Evolutionary conservation across 169 alveolate genomes (phyloP), one percentile per base, ranked within the genome.

Genomic region (Plasmodium knowlesi): DNA sequence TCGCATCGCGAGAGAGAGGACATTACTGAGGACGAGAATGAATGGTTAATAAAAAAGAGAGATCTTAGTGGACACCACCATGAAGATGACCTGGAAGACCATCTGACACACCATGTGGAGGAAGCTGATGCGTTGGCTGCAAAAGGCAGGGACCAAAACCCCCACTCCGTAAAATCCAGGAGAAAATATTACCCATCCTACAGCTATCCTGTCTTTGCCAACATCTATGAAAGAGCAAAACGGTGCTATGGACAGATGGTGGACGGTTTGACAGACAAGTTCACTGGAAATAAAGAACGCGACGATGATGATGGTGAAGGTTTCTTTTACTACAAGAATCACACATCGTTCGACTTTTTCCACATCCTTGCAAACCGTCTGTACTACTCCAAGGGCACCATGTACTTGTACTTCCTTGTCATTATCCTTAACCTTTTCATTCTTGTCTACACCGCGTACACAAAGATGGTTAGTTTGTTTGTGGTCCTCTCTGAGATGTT

Each of bases 401-500:
- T 78, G n/a, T 73, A 53, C 50, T 16, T 89, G 46, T 89, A 89
- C 61, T 54, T 80, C 72, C n/a, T 89, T 9, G 94, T 89, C 28
- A 57, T 73, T 28, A 2, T 89, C 19, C 70, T 89, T 78, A 89
- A 89, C 72, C 30, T 89, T 28, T 79, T 61, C 61, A 89, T 73
- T 39, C 54, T 89, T 14, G 34, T 79, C n/a, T 79, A 70, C 50
- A n/a, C 83, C 16, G 19, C 82, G 10, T 72, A 61, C 34, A 79
- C 86, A 34, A 57, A 79, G 19, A 80, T 89, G 28, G 32, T 89
- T n/a, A 79, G 43, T 34, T 57, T 78, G 43, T 78, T 79, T 79
- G 83, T 79, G 25, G 94, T 89, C 30, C 12, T 32, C 46, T 57
- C 90, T 10, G 94, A 89, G 82, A 89, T 89, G 1, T 89, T 89